Conservation (phyloP, 208 protist species). For the Kentomonas sorsogonicus region DNA sequence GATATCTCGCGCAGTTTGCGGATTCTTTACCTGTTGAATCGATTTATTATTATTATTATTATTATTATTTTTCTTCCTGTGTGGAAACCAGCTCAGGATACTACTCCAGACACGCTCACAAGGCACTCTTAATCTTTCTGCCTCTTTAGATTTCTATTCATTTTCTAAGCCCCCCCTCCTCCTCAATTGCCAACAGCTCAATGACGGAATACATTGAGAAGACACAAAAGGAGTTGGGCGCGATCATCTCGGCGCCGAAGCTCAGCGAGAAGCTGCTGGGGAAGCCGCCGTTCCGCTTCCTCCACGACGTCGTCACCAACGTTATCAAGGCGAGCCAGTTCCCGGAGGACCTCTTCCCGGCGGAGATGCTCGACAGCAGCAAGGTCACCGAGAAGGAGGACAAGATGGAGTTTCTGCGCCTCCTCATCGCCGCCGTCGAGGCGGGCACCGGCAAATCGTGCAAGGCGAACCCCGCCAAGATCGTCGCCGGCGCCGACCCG, state of each 20-base stretch:
- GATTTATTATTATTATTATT: too few relatives aligned
- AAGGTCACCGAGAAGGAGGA: constrained; percentile 80
- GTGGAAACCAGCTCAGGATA: too few relatives aligned
- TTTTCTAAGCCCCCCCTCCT: too few relatives aligned
- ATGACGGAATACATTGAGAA: constrained; percentile 65
- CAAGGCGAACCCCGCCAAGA: constrained; percentile 67
- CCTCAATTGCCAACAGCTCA: too few relatives aligned
- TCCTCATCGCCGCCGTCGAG: constrained; percentile 74
- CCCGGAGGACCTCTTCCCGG: constrained; percentile 53
- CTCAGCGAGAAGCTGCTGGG: constrained; percentile 86
- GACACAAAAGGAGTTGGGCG: constrained; percentile 72
- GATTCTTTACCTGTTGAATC: too few relatives aligned
- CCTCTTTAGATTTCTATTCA: too few relatives aligned
- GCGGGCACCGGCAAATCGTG: constrained; percentile 60
- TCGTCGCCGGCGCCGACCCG: constrained; percentile 78
- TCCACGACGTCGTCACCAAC: constrained; percentile 82
- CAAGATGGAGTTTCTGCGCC: constrained; percentile 74
- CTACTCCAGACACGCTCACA: too few relatives aligned
- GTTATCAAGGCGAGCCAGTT: constrained; percentile 67
- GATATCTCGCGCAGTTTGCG: too few relatives aligned
- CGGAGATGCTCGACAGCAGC: constrained; percentile 61
- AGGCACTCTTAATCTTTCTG: too few relatives aligned
- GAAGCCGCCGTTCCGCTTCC: constrained; percentile 85
- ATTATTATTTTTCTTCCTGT: not conserved
- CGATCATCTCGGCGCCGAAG: constrained; percentile 71